A percentile compares a stretch with the other conserved stretches of the same genome.
phyloP scores from a whole-genome alignment of 768 basidiomycete species.

The Coprinopsis marcescibilis region DNA sequence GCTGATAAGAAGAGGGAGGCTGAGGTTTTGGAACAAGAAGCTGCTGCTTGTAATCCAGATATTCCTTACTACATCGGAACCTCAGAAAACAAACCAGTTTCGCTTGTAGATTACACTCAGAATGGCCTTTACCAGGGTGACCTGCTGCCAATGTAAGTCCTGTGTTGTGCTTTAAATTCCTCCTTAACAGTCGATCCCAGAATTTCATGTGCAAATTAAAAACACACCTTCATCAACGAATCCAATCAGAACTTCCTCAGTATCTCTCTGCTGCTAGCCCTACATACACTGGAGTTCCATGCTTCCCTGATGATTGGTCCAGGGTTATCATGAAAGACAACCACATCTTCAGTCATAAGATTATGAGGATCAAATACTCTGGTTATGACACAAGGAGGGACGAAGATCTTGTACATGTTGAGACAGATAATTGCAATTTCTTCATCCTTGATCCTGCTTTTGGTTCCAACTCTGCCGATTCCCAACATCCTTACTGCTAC shows the following conservation, averaged over 20 bases:
- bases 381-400: background rate
- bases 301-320: background rate
- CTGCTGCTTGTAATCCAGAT: background rate
- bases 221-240: no score
- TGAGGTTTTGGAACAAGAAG: background rate
- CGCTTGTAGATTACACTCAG: background rate
- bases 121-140: background rate
- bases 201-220: background rate
- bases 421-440: background rate
- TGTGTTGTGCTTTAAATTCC: no score
- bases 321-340: background rate
- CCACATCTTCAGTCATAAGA: background rate
- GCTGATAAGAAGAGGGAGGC: background rate
- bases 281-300: background rate
- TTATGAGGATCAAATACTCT: conserved; percentile 1
- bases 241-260: no score
- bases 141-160: background rate
- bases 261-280: background rate
- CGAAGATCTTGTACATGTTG: conserved; percentile 1
- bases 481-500: background rate
- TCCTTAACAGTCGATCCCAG: background rate
- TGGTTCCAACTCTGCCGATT: background rate
- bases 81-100: background rate
- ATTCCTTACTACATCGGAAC: background rate
- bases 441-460: background rate